Evolutionary conservation across 2,329 filamentous ascomycete species (phyloP).

Genomic region (Neurospora crassa): DNA sequence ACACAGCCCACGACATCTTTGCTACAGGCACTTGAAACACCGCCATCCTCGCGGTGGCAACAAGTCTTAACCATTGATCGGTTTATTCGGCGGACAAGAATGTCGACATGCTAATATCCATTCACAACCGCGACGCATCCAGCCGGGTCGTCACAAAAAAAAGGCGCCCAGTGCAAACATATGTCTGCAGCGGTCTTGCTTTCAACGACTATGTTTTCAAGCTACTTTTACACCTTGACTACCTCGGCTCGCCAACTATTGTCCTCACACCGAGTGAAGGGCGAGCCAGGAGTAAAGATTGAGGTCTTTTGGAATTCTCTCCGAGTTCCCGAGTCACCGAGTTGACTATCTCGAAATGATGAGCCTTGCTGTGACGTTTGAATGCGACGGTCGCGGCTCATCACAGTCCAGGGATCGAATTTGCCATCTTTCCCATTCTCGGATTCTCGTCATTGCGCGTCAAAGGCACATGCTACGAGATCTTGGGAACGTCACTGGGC

Average conservation of each 20-base stretch:
- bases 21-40: neutral
- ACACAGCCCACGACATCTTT: neutral
- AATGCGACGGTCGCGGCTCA: neutral
- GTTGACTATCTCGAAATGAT: neutral
- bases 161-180: neutral
- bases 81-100: neutral
- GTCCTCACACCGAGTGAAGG: neutral
- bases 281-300: neutral
- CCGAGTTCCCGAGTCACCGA: neutral
- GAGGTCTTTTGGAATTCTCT: neutral
- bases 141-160: neutral
- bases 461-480: neutral
- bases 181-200: neutral
- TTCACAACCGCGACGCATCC: neutral
- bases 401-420: neutral
- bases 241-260: neutral
- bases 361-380: neutral
- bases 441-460: neutral
- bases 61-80: neutral
- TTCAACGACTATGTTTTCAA: neutral
- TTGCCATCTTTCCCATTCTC: neutral
- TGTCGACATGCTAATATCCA: neutral
- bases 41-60: neutral
- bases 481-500: neutral
- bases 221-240: neutral